Evolutionary conservation across 495 filamentous ascomycete genomes (phyloP).

Genomic region (Hypoxylon lenormandii): DNA sequence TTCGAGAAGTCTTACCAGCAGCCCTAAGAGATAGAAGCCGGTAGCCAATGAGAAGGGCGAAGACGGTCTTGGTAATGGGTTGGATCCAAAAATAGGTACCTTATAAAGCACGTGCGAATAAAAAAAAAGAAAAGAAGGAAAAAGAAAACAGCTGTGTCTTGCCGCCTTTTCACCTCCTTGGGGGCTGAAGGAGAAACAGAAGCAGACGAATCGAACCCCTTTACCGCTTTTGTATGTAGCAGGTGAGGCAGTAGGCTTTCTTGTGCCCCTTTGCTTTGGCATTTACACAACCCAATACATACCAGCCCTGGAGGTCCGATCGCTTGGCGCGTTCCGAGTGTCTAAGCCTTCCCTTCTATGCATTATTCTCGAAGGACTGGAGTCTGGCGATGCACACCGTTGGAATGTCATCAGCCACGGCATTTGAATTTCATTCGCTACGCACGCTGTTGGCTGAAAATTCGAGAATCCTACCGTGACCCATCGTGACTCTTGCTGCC

Average conservation of each 20-base stretch:
- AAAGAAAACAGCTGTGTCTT: too few relatives aligned
- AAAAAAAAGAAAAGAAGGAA: slow-evolving; percentile 2
- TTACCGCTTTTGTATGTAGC: slow-evolving; percentile 29
- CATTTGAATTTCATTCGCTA: background rate
- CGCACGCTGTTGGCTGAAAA: too few relatives aligned
- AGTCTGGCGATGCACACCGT: slow-evolving; percentile 3
- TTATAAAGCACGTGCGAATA: slow-evolving; percentile 44
- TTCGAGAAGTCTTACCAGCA: slow-evolving; percentile 42
- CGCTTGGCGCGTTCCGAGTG: slow-evolving; percentile 33
- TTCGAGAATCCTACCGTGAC: background rate
- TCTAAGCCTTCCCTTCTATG: slow-evolving; percentile 47
- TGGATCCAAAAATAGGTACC: slow-evolving; percentile 38
- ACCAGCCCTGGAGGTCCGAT: slow-evolving; percentile 21
- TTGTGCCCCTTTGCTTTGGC: background rate
- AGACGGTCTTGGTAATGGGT: slow-evolving; percentile 34
- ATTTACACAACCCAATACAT: slow-evolving; percentile 9
- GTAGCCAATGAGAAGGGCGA: slow-evolving; percentile 37
- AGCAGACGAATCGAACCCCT: slow-evolving; percentile 26
- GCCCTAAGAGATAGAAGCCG: slow-evolving; percentile 25
- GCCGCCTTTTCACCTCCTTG: slow-evolving; percentile 7
- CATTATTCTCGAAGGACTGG: slow-evolving; percentile 45
- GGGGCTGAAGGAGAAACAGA: slow-evolving; percentile 15
- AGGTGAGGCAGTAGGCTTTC: slow-evolving; percentile 3
- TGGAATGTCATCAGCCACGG: slow-evolving; percentile 23
- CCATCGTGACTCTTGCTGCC: too few relatives aligned